Evolutionary conservation across 345 rosid genomes (phyloP), one percentile per base, ranked within the genome.

Genomic region (Hibiscus mutabilis): DNA sequence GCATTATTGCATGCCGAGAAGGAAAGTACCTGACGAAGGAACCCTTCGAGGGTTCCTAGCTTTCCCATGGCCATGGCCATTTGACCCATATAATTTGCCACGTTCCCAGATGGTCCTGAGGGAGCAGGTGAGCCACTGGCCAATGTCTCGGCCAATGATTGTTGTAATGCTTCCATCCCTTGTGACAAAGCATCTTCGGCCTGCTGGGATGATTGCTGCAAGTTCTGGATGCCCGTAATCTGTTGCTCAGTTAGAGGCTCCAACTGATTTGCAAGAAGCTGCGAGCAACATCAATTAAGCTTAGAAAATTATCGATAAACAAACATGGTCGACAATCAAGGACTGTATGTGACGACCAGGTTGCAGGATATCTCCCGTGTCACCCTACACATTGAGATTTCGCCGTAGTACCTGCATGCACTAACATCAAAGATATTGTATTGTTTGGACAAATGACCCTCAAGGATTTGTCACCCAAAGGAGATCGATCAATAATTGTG

Each of bases 21-120:
- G 42, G 42, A 37, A 37, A 61, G 42, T 79, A 85, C 98, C 97
- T 93, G 97, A 42, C 81, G 84, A 58, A 91, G 86, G 80, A 93
- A 93, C 44, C 92, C 91, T 76, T 93, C 96, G 0, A 93, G 87
- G n/a, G 93, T 91, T 37, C 96, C 98, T 46, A 93, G 85, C 80
- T 93, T 92, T 68, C 98, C 98, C 97, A 93, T 93, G 35, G 98
- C 98, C 98, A 94, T 87, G 60, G 97, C 98, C 98, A 93, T 93
- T 82, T 91, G 98, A 75, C 98, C 98, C 98, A 93, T 93, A 75
- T 93, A 93, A 82, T 90, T 93, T 27, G 97, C 98, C 8, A 93
- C 96, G 60, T 88, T 86, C 33, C 88, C 93, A 37, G 93, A 85
- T 22, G 96, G 73, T 47, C 89, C 89, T 6, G 93, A 83, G 0